These are phyloP conservation scores for Colletotrichum musicola DNA, from an alignment of 2,329 filamentous ascomycete genomes.

Conservation along the genomic window DNA sequence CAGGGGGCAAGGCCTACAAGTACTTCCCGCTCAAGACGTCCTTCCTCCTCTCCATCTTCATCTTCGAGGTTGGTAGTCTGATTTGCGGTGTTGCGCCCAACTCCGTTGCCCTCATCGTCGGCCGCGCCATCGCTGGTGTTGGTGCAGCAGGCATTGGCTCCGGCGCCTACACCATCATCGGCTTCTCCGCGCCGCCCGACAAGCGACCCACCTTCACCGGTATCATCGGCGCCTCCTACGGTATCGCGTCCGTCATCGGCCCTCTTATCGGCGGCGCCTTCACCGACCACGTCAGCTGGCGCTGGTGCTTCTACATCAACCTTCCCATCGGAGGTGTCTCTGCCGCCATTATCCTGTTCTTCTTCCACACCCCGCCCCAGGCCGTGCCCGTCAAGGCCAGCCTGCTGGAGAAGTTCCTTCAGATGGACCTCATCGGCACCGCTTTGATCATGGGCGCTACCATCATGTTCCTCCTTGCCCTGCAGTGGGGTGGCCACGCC, in stretches of 20 bases:
- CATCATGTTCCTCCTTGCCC: slow-evolving; percentile 58
- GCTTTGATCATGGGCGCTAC: slow-evolving; percentile 58
- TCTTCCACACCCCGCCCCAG: slow-evolving; percentile 57
- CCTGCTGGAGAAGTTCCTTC: slow-evolving; percentile 58
- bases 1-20: slow-evolving; percentile 62
- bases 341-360: slow-evolving; percentile 51
- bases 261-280: slow-evolving; percentile 54
- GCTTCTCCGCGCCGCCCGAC: slow-evolving; percentile 53
- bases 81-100: slow-evolving; percentile 64
- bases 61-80: slow-evolving; percentile 67
- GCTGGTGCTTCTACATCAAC: slow-evolving; percentile 56
- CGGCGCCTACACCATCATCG: slow-evolving; percentile 63
- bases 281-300: slow-evolving; percentile 52
- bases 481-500: slow-evolving; percentile 61
- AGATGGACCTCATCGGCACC: slow-evolving; percentile 62
- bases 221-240: slow-evolving; percentile 52
- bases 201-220: slow-evolving; percentile 53
- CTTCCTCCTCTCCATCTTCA: slow-evolving; percentile 61
- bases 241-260: slow-evolving; percentile 52
- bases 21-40: slow-evolving; percentile 65
- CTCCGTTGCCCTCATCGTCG: slow-evolving; percentile 63
- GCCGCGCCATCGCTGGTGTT: slow-evolving; percentile 62
- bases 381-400: slow-evolving; percentile 53
- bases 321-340: slow-evolving; percentile 53
- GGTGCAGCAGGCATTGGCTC: slow-evolving; percentile 62